Evolutionary conservation across 1,284 basidiomycete species (phyloP).

Genomic region (Hypsizygus ulmarius): DNA sequence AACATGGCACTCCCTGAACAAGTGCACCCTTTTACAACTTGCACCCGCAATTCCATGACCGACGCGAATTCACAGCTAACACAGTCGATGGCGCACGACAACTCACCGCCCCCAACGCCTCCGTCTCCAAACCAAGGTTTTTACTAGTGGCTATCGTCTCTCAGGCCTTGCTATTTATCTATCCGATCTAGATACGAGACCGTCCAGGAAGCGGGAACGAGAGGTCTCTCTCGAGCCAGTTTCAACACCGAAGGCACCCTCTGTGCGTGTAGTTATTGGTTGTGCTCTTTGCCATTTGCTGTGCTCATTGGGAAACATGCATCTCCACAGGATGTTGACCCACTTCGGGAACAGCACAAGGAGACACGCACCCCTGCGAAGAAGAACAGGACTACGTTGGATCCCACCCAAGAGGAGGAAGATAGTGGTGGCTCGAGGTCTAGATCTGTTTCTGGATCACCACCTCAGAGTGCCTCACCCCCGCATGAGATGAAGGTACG

Average conservation of each 20-base stretch:
- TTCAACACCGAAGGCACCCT: conserved; percentile 38
- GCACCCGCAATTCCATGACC: conserved; percentile 19
- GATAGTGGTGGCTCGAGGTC: conserved; percentile 33
- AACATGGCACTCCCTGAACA: conserved; percentile 23
- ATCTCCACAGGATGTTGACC: conserved; percentile 44
- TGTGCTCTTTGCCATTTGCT: conserved; percentile 8
- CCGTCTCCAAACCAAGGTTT: conserved; percentile 39
- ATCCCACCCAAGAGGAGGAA: conserved; percentile 60
- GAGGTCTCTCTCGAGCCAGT: conserved; percentile 71
- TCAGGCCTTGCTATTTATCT: conserved; percentile 16
- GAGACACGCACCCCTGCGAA: conserved; percentile 59
- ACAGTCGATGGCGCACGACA: conserved; percentile 19
- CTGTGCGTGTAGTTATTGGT: conserved; percentile 16
- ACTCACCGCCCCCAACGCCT: conserved; percentile 34
- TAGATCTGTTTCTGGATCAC: conserved; percentile 36
- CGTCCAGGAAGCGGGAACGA: conserved; percentile 62
- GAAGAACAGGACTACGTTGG: conserved; percentile 67
- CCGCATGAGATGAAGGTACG: conserved; percentile 71
- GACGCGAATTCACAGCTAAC: conserved; percentile 19
- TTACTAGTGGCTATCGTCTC: conserved; percentile 13
- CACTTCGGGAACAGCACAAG: conserved; percentile 39
- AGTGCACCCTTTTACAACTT: conserved; percentile 15
- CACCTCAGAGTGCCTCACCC: conserved; percentile 54
- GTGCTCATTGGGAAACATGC: conserved; percentile 13
- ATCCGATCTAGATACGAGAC: conserved; percentile 25